Evolutionary conservation across 2,329 filamentous ascomycete species (phyloP), one percentile per base, ranked within the genome.

Genomic region (Kalmusia sp.): DNA sequence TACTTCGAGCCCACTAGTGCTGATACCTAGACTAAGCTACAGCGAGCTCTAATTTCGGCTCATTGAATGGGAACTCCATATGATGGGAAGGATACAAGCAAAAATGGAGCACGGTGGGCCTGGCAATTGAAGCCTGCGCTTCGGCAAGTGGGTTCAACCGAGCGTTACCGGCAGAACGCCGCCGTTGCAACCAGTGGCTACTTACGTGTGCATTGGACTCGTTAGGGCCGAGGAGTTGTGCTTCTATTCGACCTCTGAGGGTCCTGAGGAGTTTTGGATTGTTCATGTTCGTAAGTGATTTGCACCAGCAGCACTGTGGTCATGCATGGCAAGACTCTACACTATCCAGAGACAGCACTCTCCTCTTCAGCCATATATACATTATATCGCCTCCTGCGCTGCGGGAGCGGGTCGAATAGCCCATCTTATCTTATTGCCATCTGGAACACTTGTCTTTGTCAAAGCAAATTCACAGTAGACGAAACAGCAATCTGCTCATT

Each of bases 1-100:
- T 51, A 40, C 49, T 51, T 51, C 40, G 49, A 51, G 49, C 46
- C 49, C 24, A 45, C 49, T 25, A n/a, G 35, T 35, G 47, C 47
- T 17, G 41, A 46, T 46, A 34, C 41, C 41, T 46, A 46, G 41
- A 46, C 41, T 21, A 46, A 46, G 41, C 41, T 15, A 15, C 28
- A 34, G 41, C 41, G 28, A 24, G 41, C 27, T 46, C 28, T 34
- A 5, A 28, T 34, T 28, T 30, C 12, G 15, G 24, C 39, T 43
- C 39, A 22, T 43, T 30, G 39, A 37, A 14, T n/a, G 24, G 27
- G 39, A 21, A 43, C 30, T 15, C 39, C 6, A 28, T 43, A 24
- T 17, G 39, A 43, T 25, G 14, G 38, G 34, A 41, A 25, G 19
- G 19, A 24, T 25, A 25, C 19, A 24, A 25, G 22, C 19, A 15